These are phyloP conservation scores for Myriangium duriaei DNA, from an alignment of 2,329 filamentous ascomycete species.

Conservation along the genomic window DNA sequence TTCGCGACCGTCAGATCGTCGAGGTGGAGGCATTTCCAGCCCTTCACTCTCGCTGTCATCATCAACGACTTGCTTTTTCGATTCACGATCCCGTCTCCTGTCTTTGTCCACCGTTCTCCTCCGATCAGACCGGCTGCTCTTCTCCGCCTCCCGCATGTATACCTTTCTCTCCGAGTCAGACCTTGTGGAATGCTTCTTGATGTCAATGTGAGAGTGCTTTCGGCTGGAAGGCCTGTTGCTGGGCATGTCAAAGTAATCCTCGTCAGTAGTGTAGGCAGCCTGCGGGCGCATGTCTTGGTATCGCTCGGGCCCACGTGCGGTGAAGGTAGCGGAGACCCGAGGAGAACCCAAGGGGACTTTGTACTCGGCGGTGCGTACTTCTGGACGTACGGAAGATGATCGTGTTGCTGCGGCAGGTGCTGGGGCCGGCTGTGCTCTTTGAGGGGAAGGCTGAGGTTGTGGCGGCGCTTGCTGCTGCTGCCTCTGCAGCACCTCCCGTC, in stretches of 20 bases:
- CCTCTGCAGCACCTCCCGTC: conserved; percentile 40
- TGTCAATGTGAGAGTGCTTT: conserved; percentile 1
- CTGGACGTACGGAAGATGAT: conserved; percentile 16
- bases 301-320: conserved; percentile 3
- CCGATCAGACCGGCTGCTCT: conserved; percentile 27
- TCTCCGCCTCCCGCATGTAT: conserved; percentile 19
- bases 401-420: too few species aligned
- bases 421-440: too few species aligned
- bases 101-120: conserved; percentile 29
- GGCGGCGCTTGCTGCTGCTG: conserved; percentile 11
- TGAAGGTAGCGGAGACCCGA: conserved; percentile 3
- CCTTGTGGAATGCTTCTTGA: conserved; percentile 13
- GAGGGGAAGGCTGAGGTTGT: conserved; percentile 15
- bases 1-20: conserved; percentile 21
- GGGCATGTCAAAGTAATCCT: conserved; percentile 3
- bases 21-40: conserved; percentile 18
- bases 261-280: neutral
- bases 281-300: conserved; percentile 3
- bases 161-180: conserved; percentile 13
- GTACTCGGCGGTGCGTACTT: conserved; percentile 13
- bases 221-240: conserved; percentile 2
- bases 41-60: conserved; percentile 21
- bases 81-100: conserved; percentile 26
- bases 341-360: conserved; percentile 1
- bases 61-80: conserved; percentile 23